Evolutionary conservation across 164 flowering plant genomes (phyloP).

Genomic region (grape (Vitis vinifera)): DNA sequence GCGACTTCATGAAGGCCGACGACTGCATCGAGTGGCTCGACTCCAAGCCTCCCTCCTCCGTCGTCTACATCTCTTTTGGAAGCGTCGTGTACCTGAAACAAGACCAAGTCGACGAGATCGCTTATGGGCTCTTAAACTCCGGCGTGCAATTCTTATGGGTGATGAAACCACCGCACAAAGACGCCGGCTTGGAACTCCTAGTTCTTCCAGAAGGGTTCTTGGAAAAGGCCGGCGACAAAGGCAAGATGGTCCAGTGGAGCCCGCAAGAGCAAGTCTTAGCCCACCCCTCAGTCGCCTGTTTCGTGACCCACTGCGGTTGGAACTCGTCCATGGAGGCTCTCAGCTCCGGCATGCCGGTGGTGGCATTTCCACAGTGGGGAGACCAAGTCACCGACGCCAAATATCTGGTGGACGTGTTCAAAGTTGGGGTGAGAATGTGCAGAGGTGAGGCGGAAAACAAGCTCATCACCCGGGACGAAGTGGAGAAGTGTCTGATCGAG

Average conservation of each 20-base stretch:
- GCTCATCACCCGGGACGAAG: constrained; percentile 7
- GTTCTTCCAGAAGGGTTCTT: constrained; percentile 15
- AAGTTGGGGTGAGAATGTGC: constrained; percentile 28
- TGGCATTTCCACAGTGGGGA: constrained; percentile 40
- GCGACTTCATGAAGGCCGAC: constrained; percentile 46
- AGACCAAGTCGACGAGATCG: constrained; percentile 26
- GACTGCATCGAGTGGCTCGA: constrained; percentile 35
- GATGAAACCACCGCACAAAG: constrained; percentile 19
- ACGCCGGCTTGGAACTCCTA: constrained; percentile 9
- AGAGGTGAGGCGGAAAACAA: constrained; percentile 14
- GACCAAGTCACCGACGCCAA: constrained; percentile 44
- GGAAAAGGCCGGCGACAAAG: constrained; percentile 12
- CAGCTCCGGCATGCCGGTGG: constrained; percentile 29
- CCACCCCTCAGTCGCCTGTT: constrained; percentile 20
- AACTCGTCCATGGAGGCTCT: constrained; percentile 28
- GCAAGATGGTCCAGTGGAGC: constrained; percentile 26
- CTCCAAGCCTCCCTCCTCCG: constrained; percentile 17
- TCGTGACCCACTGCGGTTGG: constrained; percentile 37
- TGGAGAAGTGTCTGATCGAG: constrained; percentile 17
- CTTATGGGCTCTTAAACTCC: constrained; percentile 17
- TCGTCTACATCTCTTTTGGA: constrained; percentile 28
- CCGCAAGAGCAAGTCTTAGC: constrained; percentile 30
- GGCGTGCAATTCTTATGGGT: constrained; percentile 18
- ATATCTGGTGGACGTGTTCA: constrained; percentile 27
- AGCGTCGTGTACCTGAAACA: constrained; percentile 21